Base-by-base conservation (phyloP, 805 yeast species). In the Ogataea henricii region DNA sequence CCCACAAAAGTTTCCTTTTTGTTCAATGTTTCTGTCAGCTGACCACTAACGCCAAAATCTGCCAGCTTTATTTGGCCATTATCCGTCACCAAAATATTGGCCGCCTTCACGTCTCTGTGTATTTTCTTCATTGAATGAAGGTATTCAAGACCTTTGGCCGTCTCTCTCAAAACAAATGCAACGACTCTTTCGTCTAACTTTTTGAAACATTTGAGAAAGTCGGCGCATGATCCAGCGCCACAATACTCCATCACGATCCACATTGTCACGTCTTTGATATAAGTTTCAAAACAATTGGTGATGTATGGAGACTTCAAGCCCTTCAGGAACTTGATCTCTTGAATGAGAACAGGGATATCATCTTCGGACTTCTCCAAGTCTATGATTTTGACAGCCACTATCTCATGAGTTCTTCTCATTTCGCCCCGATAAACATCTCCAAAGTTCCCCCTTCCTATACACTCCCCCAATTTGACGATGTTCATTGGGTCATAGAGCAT, bases 221-320 rank as follows among this genome's bases (percentile, higher is more conserved):
- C 96, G 1, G 86, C 76, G 65, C 96, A 87, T 1, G 97, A 88
- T 0, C 97, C 97, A 23, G 95, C 97, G 10, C 92, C 96, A 66
- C 98, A 94, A 62, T 79, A 89, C 64, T 92, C 99, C 97, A 94
- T 89, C 4, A 85, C 85, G 40, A 92, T 87, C 85, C 90, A 91
- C 81, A 94, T 80, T 5, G 80, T 75, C 36, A 81, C 80, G 37
- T 82, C 89, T 37, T 74, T 71, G 4, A 85, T 65, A 59, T 81
- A 79, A 1, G 96, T 82, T 40, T 82, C 83, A 57, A 70, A 74
- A 61, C 83, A 82, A 35, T 75, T 73, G 1, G 94, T 89, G 44
- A 94, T 81, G 58, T 78, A 79, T 0, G 78, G 79, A n/a, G 85
- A 81, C 41, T 73, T 73, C 48, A 91, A 66, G 42, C 81, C 81